These are phyloP conservation scores for Arbutus unedo DNA, from an alignment of 148 eudicot species.

Conservation along the genomic window DNA sequence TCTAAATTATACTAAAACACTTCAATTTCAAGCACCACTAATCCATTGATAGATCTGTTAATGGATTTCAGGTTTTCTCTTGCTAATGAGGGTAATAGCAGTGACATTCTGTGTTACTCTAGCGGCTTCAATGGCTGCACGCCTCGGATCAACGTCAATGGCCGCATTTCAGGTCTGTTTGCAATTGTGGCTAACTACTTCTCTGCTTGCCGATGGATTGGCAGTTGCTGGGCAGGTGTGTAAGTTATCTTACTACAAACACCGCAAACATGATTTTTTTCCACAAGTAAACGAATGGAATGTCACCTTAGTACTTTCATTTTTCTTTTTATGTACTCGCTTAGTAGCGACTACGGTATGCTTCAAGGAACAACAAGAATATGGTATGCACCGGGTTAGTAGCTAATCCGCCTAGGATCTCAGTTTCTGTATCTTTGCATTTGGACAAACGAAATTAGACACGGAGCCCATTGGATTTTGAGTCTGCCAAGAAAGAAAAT, in stretches of 20 bases:
- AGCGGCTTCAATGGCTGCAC: slow-evolving; percentile 76
- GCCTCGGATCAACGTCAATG: slow-evolving; percentile 64
- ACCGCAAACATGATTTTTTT: too few species aligned
- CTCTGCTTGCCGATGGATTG: slow-evolving; percentile 77
- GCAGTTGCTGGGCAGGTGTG: slow-evolving; percentile 81
- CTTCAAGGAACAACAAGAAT: too few species aligned
- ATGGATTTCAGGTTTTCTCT: slow-evolving; percentile 31
- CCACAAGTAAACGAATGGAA: background rate
- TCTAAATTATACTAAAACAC: too few species aligned
- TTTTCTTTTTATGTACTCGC: background rate
- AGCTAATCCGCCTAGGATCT: too few species aligned
- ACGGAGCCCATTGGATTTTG: too few species aligned
- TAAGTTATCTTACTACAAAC: background rate
- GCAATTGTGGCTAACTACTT: slow-evolving; percentile 76
- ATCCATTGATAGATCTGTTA: background rate
- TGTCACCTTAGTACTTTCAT: background rate
- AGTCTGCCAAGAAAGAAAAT: too few species aligned
- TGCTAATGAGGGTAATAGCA: slow-evolving; percentile 73
- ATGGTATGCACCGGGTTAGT: too few species aligned
- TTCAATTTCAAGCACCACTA: background rate
- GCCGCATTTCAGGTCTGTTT: slow-evolving; percentile 82
- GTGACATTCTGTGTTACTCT: slow-evolving; percentile 72
- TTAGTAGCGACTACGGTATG: too few species aligned
- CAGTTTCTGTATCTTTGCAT: too few species aligned
- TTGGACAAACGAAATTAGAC: too few species aligned